phyloP scores from a whole-genome alignment of 331 rosid species.

The Malus hybrid region DNA sequence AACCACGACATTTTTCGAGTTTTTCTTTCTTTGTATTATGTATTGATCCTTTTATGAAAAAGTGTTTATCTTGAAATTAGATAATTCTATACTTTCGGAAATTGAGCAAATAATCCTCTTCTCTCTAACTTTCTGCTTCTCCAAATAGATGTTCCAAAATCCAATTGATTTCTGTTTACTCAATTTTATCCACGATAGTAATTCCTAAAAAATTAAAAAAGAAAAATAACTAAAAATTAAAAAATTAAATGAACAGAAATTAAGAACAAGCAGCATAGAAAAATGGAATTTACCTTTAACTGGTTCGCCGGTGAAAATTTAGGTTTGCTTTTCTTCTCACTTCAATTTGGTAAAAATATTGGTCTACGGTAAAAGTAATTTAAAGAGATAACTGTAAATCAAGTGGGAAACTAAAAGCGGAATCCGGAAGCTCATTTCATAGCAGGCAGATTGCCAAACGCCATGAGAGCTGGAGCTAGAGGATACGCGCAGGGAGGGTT shows the following conservation, averaged over 20 bases:
- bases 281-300: neutral
- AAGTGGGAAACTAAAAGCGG: neutral
- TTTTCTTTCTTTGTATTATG: neutral
- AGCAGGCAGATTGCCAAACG: neutral
- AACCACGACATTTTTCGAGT: neutral
- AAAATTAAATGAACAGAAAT: neutral
- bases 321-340: neutral
- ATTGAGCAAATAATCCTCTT: neutral
- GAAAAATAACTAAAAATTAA: neutral
- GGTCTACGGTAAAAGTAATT: neutral
- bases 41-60: neutral
- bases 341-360: neutral
- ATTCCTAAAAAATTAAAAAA: neutral
- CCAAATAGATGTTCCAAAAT: neutral
- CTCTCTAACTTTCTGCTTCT: neutral
- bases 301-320: neutral
- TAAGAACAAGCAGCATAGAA: neutral
- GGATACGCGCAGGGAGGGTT: neutral
- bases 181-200: neutral
- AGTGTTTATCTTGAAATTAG: neutral
- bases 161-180: neutral
- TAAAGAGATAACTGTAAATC: neutral
- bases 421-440: neutral
- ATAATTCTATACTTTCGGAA: neutral
- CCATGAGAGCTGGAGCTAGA: neutral